These are phyloP conservation scores for Phytophthora brassicae DNA, from an alignment of 352 stramenopile species.

Conservation along the genomic window DNA sequence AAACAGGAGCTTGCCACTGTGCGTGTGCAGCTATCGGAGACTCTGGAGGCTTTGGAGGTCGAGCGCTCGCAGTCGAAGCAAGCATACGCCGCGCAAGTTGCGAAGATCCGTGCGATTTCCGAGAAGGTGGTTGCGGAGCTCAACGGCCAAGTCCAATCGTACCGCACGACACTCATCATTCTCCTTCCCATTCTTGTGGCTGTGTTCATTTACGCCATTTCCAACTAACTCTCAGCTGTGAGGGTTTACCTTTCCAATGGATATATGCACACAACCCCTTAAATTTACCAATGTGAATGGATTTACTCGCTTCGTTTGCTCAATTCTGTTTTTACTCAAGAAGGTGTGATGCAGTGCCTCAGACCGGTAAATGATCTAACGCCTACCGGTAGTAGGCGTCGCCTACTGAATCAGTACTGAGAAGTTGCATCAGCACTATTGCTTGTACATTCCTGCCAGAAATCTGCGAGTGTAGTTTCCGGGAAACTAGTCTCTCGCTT, in stretches of 20 bases:
- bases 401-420: too few relatives aligned
- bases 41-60: constrained; percentile 23
- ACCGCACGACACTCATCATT: constrained; percentile 55
- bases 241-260: not conserved
- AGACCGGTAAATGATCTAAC: too few relatives aligned
- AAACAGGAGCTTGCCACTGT: constrained; percentile 53
- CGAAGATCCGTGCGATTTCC: constrained; percentile 40
- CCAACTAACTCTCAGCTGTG: constrained; percentile 35
- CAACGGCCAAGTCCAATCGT: constrained; percentile 50
- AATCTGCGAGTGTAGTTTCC: too few relatives aligned
- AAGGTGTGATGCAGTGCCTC: too few relatives aligned
- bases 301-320: too few relatives aligned
- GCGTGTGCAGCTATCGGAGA: constrained; percentile 40
- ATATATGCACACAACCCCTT: constrained; percentile 9
- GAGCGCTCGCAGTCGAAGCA: constrained; percentile 39
- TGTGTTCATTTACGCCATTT: constrained; percentile 51
- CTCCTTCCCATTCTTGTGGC: constrained; percentile 59
- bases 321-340: too few relatives aligned
- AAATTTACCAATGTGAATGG: constrained; percentile 1
- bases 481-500: too few relatives aligned
- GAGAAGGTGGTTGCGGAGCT: constrained; percentile 30
- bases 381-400: too few relatives aligned
- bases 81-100: constrained; percentile 39
- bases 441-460: too few relatives aligned
- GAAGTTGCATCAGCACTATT: too few relatives aligned